A percentile compares a stretch with the other conserved stretches of the same genome.
Evolutionary conservation across 192 early-diverging fungal species (phyloP).

Genomic region (Coemansia umbellata): DNA sequence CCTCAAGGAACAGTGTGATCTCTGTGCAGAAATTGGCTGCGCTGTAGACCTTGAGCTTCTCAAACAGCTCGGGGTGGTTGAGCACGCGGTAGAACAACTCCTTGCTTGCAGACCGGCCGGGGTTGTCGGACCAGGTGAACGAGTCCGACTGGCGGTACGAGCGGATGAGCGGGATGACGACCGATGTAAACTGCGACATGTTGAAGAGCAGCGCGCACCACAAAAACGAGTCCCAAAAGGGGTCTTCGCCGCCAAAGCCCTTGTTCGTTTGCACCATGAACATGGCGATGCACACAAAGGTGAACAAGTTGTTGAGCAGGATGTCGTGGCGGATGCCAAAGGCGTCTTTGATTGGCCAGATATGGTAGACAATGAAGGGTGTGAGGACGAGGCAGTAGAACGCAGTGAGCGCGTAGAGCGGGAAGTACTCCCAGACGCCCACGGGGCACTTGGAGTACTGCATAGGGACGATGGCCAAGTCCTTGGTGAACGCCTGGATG

Average conservation of each 20-base stretch:
- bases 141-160: constrained; percentile 46
- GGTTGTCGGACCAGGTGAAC: constrained; percentile 42
- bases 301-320: constrained; percentile 47
- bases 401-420: constrained; percentile 41
- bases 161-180: constrained; percentile 43
- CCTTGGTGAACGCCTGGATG: constrained; percentile 45
- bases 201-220: constrained; percentile 48
- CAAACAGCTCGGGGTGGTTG: constrained; percentile 50
- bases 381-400: constrained; percentile 43
- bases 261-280: constrained; percentile 50
- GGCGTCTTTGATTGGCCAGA: constrained; percentile 51
- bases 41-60: constrained; percentile 44
- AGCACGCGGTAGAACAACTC: constrained; percentile 51
- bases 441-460: constrained; percentile 40
- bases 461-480: constrained; percentile 44
- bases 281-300: constrained; percentile 48
- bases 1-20: constrained; percentile 51
- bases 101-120: constrained; percentile 28
- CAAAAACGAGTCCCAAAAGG: constrained; percentile 51
- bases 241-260: constrained; percentile 37
- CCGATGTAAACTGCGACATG: constrained; percentile 51
- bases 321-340: constrained; percentile 51
- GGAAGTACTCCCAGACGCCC: constrained; percentile 53
- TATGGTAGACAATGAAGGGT: constrained; percentile 46
- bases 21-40: constrained; percentile 52